Evolutionary conservation across 345 rosid species (phyloP), one percentile per base, ranked within the genome.

Genomic region (Garcia nutans): DNA sequence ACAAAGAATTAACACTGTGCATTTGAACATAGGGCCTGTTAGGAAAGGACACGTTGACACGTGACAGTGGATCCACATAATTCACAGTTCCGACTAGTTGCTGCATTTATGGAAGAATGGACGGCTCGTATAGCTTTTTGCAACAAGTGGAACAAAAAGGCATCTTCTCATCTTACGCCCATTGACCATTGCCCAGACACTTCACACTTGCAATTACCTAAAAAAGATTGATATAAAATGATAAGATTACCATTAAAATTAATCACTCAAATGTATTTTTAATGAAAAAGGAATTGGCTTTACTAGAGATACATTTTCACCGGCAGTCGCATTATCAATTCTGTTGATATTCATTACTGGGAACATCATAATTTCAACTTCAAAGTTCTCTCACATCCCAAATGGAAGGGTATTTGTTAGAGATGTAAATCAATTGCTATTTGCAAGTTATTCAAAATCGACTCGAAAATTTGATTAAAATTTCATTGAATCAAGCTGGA

Each of bases 101-200:
- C 68, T 16, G 6, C 6, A 20, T 10, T 16, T 28, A 13, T 0
- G 7, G 33, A 9, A n/a, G 3, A 69, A 16, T 50, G 60, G 60
- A 69, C 72, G 72, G 72, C 72, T 69, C 15, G 26, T 69, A 17
- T 28, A 8, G 23, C 49, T 8, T 50, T 26, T 2, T 26, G 42
- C 24, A 9, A 49, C 24, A 9, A 49, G n/a, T 8, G 41, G 2
- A 26, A 47, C 58, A 47, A 24, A 45, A 28, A 3, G 57, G 72
- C 72, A 5, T 47, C 42, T 12, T 26, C 33, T 22, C 55, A 15
- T 50, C 41, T 50, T 5, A 13, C 26, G 0, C 19, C 57, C 71
- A 67, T n/a, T n/a, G 45, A 23, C 54, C 31, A 45, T n/a, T n/a
- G 56, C 45, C 19, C 2, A 44, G 56, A 68, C 72, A 68, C 72